Evolutionary conservation across 1,139 yeast genomes (phyloP), one percentile per base, ranked within the genome.

Genomic region (Arxiozyma slooffiae): DNA sequence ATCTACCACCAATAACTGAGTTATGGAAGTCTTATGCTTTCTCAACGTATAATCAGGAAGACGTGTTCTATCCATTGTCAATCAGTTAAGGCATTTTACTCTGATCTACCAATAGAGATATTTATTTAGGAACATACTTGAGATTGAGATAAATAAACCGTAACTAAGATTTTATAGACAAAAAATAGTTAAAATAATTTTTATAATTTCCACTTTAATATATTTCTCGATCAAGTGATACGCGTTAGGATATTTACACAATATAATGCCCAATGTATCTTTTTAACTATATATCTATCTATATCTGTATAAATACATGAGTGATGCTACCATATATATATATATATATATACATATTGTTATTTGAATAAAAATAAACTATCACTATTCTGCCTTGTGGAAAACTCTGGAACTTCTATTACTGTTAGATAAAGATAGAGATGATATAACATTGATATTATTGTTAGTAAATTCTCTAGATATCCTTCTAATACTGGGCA

Each of bases 401-500:
- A 41, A 24, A 16, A 24, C 44, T 7, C 44, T 41, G 21, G 21
- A 24, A 18, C 34, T 41, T 34, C 30, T 41, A 7, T 34, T 41
- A 26, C 44, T 34, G 30, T 26, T 20, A 18, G 18, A 34, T 21
- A 24, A 26, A 41, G 23, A 7, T 3, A 16, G 37, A 5, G 44
- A 41, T 26, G 44, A 26, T 16, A 24, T 26, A 24, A 14, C 22
- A 41, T 26, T 41, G 14, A 20, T 23, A n/a, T 30, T 16, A 26
- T 16, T 23, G 16, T 18, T 26, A 6, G 36, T 16, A 26, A 24
- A 26, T 7, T 37, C 20, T 9, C 46, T 26, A 2, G 45, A 41
- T 30, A 42, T 23, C 45, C 64, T 57, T 50, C 53, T 60, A 18
- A 60, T 56, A 46, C 64, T 63, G 4, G 64, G 64, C 18, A 61